phyloP scores from a whole-genome alignment of 2,329 filamentous ascomycete genomes.

The Dothistroma septosporum region DNA sequence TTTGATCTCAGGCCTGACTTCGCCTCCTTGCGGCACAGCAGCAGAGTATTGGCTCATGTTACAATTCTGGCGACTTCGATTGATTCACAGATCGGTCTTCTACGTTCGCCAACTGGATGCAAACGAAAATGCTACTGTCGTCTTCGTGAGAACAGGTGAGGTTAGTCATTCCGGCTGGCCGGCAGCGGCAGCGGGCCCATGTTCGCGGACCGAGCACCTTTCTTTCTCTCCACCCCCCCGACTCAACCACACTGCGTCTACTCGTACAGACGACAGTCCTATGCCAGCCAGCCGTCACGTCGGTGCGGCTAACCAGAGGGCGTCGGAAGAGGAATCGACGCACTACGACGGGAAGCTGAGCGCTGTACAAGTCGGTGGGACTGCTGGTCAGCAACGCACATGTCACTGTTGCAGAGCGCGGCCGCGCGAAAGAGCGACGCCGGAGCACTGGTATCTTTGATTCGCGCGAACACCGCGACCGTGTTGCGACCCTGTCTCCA shows the following conservation, averaged over 20 bases:
- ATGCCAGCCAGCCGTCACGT: too few relatives aligned
- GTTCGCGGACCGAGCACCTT: background rate
- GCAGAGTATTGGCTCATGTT: constrained; percentile 33
- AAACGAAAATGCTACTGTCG: background rate
- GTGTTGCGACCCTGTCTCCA: background rate
- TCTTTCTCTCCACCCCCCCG: background rate
- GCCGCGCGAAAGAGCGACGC: background rate
- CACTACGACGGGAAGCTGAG: background rate
- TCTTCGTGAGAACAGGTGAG: background rate
- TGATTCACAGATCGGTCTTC: background rate
- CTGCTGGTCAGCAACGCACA: background rate
- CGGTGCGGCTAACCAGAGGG: too few relatives aligned
- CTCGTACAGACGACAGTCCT: background rate
- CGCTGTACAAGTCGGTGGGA: background rate
- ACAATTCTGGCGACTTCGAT: background rate
- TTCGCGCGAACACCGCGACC: background rate
- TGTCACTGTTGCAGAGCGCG: too few relatives aligned
- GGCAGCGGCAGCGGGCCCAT: too few relatives aligned
- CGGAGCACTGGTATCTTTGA: background rate
- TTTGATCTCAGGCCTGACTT: constrained; percentile 41
- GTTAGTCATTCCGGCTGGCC: background rate
- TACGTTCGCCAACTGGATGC: background rate
- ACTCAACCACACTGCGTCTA: background rate
- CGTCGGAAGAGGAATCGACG: too few relatives aligned
- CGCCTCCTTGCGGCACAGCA: constrained; percentile 24